Base-by-base conservation (phyloP, 805 yeast species). In the Sugiyamaella lignohabitans region DNA sequence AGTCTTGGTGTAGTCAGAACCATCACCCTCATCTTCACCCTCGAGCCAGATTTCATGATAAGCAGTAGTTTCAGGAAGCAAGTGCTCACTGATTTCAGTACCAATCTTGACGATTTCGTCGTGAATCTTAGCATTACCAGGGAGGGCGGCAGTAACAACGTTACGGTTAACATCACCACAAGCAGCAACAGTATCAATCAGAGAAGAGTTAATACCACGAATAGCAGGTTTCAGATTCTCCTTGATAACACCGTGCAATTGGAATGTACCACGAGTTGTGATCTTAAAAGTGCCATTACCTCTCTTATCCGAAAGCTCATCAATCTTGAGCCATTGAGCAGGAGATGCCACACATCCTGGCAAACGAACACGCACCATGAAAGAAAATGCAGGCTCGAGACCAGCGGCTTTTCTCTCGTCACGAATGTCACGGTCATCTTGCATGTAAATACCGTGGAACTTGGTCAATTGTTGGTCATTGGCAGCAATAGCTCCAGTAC, bases 111-210 rank as follows among this genome's bases (percentile, higher is more conserved):
- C 75, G 54, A 91, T 75, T 68, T 89, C 89, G 27, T 69, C 67
- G 64, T 91, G 97, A 45, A 91, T 75, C 61, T 80, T 80, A 43
- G 88, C 85, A 62, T 87, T 87, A 24, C 76, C 76, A 16, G 97
- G 97, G 27, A 87, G 72, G n/a, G 96, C 95, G 49, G 91, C 78
- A 46, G 85, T 76, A 82, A 89, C 91, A 38, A 91, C 96, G 63
- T 91, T 91, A 77, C 98, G 84, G 71, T 87, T 86, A 38, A 91
- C 98, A 71, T 91, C 98, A 73, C 98, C 98, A 74, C 97, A 91
- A 1, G 98, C 98, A 50, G 95, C 98, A 50, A 91, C 76, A 5
- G 97, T 89, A 63, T 93, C 98, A 83, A 91, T 76, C 58, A 91
- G 75, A 4, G 82, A 84, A 16, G 94, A 72, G 65, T 91, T 91